Evolutionary conservation across 768 basidiomycete species (phyloP), one percentile per base, ranked within the genome.

Genomic region (Leccinum subgranulosum): DNA sequence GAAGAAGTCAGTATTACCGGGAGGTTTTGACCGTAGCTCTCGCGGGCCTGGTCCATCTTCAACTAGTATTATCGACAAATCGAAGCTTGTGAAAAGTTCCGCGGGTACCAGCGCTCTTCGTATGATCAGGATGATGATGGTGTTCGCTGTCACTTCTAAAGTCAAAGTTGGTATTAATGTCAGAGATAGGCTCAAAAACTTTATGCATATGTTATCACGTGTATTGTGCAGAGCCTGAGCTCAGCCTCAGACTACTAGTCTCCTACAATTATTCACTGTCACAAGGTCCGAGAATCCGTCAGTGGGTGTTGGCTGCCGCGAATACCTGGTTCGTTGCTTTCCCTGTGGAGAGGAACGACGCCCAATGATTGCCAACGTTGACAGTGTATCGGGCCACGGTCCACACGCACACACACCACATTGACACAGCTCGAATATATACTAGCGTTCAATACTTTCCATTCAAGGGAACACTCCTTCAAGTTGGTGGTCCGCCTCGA

Each of bases 11-110:
- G 3, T 21, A 1, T 74, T 76, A 86, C 85, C 62, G 84, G 85
- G 54, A 87, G 75, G 49, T 62, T 66, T 65, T 78, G 74, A 21
- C 85, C 85, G 62, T 81, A 87, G 33, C 70, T 77, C 41, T 66
- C 56, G 29, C 11, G 17, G 23, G 19, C 43, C 23, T 61, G 65
- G 28, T 63, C 52, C 65, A 69, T 69, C 48, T 19, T 8, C 46
- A 34, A 21, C 45, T 31, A 19, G 43, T 29, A 17, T 17, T 49
- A 46, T 25, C 23, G 15, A 47, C 25, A 4, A 47, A 17, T 47
- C 25, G 15, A 47, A 4, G 10, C 15, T 23, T 47, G 46, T 47
- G 46, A 27, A 41, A 41, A 2, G 21, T 27, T 23, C 46, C 15
- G 23, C 15, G 7, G 25, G 25, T 46, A 23, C 6, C 14, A 21